Evolutionary conservation across 139 green algal genomes (phyloP).

Genomic region (Chlamydomonas sp.): DNA sequence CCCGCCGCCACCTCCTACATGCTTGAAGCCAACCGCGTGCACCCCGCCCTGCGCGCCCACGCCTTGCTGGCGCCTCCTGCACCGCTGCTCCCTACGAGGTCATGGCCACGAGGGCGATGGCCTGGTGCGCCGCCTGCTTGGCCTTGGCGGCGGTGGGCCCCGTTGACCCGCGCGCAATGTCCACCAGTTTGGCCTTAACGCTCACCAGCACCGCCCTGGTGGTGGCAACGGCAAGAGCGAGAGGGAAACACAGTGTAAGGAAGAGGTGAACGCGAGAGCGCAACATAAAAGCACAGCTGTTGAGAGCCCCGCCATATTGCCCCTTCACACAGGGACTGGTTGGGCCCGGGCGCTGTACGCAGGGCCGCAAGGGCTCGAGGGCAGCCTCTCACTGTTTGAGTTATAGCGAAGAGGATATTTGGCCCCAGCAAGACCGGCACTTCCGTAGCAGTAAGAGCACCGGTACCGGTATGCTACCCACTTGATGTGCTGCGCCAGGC

Average conservation of each 20-base stretch:
- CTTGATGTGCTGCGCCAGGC: constrained; percentile 57
- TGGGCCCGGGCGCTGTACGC: too few species aligned
- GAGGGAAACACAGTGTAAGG: not conserved
- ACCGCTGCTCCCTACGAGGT: not conserved
- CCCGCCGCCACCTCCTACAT: too few species aligned
- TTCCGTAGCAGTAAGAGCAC: not conserved
- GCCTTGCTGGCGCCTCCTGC: not conserved
- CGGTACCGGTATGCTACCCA: not conserved
- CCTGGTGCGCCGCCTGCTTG: constrained; percentile 65
- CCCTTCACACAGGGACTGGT: too few species aligned
- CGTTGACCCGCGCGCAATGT: not conserved
- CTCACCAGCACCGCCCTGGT: constrained; percentile 53
- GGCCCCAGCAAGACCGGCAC: not conserved
- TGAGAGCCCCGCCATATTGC: too few species aligned
- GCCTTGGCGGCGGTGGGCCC: constrained; percentile 38
- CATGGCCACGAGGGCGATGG: constrained; percentile 46
- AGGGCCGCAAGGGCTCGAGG: not conserved
- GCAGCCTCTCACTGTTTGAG: too few species aligned
- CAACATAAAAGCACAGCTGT: too few species aligned
- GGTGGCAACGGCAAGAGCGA: not conserved
- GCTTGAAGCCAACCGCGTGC: too few species aligned
- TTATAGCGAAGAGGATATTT: too few species aligned
- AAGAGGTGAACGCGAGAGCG: not conserved
- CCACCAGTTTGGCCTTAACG: constrained; percentile 48
- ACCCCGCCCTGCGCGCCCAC: too few species aligned